Base-by-base conservation (phyloP, 371 early-diverging fungal species). In the Catenaria anguillulae region DNA sequence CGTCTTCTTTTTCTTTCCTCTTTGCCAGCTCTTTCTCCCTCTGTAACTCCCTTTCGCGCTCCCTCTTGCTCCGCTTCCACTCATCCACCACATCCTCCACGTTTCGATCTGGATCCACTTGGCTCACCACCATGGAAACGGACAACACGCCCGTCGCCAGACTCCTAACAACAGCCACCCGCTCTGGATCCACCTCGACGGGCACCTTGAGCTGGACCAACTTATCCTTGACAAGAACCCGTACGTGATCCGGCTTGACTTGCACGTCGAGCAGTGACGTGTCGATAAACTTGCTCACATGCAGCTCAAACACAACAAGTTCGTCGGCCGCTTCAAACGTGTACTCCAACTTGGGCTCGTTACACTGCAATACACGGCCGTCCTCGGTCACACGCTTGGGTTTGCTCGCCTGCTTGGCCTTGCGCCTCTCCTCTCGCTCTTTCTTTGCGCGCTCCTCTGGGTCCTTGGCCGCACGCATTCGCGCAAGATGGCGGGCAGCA, bases 301-400 rank as follows among this genome's bases (percentile, higher is more conserved):
- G 67, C 15, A 80, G 65, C 17, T 67, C 60, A 19, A 78, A 65
- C 19, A 60, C 56, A 26, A 77, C 40, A 4, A 70, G 60, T 2
- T 58, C n/a, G 19, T 54, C 33, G 4, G 65, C 63, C 23, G 61
- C 61, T 13, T 33, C 35, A 33, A 71, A 60, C 17, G 33, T 19
- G 61, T 71, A 79, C 3, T 26, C 8, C 71, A 73, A 77, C 56
- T 75, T 77, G 3, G 77, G 77, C 60, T 80, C 71, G 65, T 80
- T 80, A 48, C 62, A 63, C 63, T 77, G 80, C 23, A 75, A 60
- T 0, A 73, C 64, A 24, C 74, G 68, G 3, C 79, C 79, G 63
- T 77, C 76, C 24, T 67, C 56, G 10, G 63, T 71, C 46, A 63
- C 12, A 6, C 33, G 45, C 23, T 37, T 10, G 2, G 60, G 54